Percentiles rank a stretch among this genome's conserved stretches.
Conservation (phyloP, 2,329 filamentous ascomycete species). For the Exophiala mesophila region DNA sequence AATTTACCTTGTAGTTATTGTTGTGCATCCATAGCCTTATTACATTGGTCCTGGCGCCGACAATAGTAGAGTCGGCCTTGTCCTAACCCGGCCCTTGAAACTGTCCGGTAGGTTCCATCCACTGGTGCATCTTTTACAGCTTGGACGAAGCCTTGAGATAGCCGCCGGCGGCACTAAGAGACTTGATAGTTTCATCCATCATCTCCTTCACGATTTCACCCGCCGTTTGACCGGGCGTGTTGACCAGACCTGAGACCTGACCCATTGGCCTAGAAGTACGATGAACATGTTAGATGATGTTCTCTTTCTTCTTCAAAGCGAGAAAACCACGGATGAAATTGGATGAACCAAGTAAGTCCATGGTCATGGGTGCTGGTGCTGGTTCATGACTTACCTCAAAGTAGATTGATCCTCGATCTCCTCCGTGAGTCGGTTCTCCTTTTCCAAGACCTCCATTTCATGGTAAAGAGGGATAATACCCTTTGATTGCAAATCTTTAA, state of each 20-base stretch:
- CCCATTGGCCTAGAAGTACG: constrained; percentile 58
- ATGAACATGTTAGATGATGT: no score
- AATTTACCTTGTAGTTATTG: no score
- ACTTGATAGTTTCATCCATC: constrained; percentile 58
- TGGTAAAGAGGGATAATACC: constrained; percentile 67
- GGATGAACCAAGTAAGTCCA: no score
- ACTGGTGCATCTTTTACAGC: neutral
- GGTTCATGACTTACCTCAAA: constrained; percentile 13
- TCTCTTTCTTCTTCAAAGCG: no score
- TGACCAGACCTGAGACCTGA: constrained; percentile 69
- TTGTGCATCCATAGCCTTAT: no score
- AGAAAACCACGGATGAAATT: no score
- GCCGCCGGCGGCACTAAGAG: constrained; percentile 1
- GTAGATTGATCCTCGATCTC: constrained; percentile 56
- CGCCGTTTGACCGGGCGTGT: constrained; percentile 60
- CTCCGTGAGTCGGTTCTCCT: constrained; percentile 31
- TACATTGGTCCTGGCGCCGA: no score
- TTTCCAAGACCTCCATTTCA: constrained; percentile 22
- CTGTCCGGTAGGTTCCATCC: no score
- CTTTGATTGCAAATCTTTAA: constrained; percentile 62
- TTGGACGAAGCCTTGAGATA: constrained; percentile 2
- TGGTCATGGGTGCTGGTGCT: no score
- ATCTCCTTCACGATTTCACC: constrained; percentile 73
- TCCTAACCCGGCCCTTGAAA: no score
- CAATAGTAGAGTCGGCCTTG: no score